These are phyloP conservation scores for Thyridium curvatum DNA, from an alignment of 2,329 filamentous ascomycete species.

Conservation along the genomic window DNA sequence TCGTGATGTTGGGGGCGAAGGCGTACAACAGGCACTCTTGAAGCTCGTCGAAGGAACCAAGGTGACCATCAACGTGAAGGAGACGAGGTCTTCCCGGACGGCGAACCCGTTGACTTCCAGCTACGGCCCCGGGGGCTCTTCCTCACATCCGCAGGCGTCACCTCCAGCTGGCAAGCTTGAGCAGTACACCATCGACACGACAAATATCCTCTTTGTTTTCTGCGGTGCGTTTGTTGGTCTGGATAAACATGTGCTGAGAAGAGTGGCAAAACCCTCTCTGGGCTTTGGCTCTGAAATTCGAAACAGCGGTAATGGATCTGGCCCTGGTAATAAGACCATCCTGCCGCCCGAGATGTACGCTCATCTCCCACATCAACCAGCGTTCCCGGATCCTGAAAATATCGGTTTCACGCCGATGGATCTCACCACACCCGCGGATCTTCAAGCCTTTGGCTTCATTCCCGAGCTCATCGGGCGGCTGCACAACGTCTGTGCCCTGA, in stretches of 20 bases:
- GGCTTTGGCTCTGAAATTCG: conserved; percentile 86
- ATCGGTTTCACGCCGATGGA: conserved; percentile 55
- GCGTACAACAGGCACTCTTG: conserved; percentile 89
- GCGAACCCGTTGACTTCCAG: conserved; percentile 46
- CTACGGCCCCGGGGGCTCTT: conserved; percentile 37
- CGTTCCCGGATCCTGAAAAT: conserved; percentile 19
- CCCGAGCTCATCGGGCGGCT: conserved; percentile 94
- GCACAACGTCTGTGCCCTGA: conserved; percentile 81
- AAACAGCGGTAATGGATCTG: conserved; percentile 40
- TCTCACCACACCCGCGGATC: conserved; percentile 66
- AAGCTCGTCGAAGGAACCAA: conserved; percentile 97
- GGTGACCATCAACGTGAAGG: conserved; percentile 84
- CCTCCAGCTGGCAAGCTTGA: conserved; percentile 47
- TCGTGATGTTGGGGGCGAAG: conserved; percentile 91
- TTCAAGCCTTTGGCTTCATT: conserved; percentile 85
- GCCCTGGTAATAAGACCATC: conserved; percentile 44
- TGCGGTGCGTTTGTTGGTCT: conserved; percentile 92
- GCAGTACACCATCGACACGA: conserved; percentile 76
- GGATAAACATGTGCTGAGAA: conserved; percentile 78
- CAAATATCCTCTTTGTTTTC: conserved; percentile 95
- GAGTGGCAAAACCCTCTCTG: conserved; percentile 80
- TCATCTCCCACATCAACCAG: conserved; percentile 49
- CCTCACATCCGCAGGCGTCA: conserved; percentile 36
- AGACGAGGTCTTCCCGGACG: conserved; percentile 55
- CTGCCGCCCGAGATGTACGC: conserved; percentile 57